These are phyloP conservation scores for Xylaria sp. DNA, from an alignment of 2,329 filamentous ascomycete genomes.

Conservation along the genomic window DNA sequence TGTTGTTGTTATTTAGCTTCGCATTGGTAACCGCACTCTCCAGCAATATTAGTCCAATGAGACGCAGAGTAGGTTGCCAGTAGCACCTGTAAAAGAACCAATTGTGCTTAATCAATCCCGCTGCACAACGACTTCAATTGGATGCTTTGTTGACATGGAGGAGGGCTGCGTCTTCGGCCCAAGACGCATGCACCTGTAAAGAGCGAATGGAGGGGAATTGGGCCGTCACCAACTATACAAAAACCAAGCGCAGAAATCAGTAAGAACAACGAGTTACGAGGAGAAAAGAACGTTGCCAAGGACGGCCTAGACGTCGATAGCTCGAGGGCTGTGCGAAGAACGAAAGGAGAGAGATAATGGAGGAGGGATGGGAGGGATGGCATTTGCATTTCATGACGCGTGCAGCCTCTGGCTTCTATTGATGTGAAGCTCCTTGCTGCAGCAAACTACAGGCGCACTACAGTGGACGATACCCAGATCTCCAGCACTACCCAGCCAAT, in stretches of 20 bases:
- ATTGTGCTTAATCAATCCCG: neutral
- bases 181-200: conserved; percentile 1
- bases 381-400: conserved; percentile 33
- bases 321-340: conserved; percentile 12
- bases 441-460: neutral
- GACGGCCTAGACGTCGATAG: conserved; percentile 6
- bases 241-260: conserved; percentile 6
- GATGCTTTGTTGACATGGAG: conserved; percentile 24
- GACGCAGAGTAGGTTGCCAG: conserved; percentile 16
- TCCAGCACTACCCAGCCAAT: conserved; percentile 31
- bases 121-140: conserved; percentile 4
- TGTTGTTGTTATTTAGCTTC: neutral
- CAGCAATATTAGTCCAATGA: conserved; percentile 14
- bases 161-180: neutral
- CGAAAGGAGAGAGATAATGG: conserved; percentile 9
- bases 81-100: conserved; percentile 4
- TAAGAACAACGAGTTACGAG: conserved; percentile 6
- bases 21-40: conserved; percentile 17
- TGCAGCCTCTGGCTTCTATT: conserved; percentile 8
- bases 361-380: conserved; percentile 7
- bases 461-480: neutral
- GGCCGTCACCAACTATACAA: conserved; percentile 11
- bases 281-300: conserved; percentile 11
- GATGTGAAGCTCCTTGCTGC: conserved; percentile 31
- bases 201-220: conserved; percentile 8